phyloP scores from a whole-genome alignment of 768 basidiomycete genomes.

The Amanita brunnescens region DNA sequence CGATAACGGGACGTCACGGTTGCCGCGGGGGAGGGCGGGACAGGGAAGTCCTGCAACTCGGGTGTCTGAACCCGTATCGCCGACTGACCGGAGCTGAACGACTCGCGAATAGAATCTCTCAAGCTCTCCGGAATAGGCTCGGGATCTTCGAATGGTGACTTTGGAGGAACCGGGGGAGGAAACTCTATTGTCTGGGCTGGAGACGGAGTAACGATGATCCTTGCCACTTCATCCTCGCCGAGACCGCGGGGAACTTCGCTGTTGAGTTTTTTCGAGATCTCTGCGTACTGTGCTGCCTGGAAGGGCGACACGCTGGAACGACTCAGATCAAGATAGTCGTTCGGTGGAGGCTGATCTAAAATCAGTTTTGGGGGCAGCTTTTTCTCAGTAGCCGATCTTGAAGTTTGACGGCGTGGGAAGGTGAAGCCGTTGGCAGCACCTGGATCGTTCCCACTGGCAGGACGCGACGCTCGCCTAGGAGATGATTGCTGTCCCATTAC shows the following conservation, averaged over 20 bases:
- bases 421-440: conserved; percentile 7
- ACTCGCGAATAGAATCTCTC: neutral
- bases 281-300: conserved; percentile 69
- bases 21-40: conserved; percentile 27
- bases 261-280: conserved; percentile 53
- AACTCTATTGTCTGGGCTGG: conserved; percentile 15
- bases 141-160: conserved; percentile 19
- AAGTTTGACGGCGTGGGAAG: conserved; percentile 3
- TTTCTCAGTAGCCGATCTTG: neutral
- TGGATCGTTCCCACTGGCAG: conserved; percentile 6
- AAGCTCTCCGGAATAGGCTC: conserved; percentile 15
- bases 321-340: conserved; percentile 55
- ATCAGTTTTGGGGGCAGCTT: neutral
- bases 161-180: conserved; percentile 17
- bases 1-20: conserved; percentile 28
- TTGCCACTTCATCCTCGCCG: conserved; percentile 13
- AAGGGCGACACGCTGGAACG: conserved; percentile 66
- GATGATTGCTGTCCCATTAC: neutral
- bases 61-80: conserved; percentile 3
- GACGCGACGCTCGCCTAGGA: neutral
- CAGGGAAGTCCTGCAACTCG: conserved; percentile 28
- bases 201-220: neutral
- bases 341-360: conserved; percentile 13
- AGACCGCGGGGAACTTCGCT: conserved; percentile 28
- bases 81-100: neutral